These are phyloP conservation scores for Pichia californica DNA, from an alignment of 805 yeast genomes.

Conservation along the genomic window DNA sequence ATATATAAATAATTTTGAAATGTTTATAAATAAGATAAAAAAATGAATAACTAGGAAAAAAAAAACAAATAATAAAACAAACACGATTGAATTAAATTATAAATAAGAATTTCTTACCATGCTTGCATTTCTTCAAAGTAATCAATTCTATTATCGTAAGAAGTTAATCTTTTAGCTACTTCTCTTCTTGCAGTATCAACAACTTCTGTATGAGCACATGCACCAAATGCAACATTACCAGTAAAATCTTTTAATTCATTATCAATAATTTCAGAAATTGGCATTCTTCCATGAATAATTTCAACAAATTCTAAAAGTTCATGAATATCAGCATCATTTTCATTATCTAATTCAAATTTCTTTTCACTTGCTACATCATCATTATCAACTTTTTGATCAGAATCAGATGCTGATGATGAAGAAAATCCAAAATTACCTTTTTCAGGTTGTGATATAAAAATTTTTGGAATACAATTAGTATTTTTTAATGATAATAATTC, in stretches of 20 bases:
- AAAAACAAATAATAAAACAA: not conserved
- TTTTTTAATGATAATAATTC: constrained; percentile 34
- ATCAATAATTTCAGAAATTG: constrained; percentile 29
- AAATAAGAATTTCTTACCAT: constrained; percentile 20
- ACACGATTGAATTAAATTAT: not conserved
- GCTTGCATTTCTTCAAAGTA: constrained; percentile 32
- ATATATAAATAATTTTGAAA: no score
- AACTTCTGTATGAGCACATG: constrained; percentile 44
- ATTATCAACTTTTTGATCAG: not conserved
- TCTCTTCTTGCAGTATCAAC: constrained; percentile 27
- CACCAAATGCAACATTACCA: constrained; percentile 40
- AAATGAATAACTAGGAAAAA: no score
- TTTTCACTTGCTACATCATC: not conserved
- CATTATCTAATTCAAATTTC: not conserved
- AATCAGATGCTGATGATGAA: not conserved
- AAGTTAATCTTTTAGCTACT: constrained; percentile 16
- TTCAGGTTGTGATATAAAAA: constrained; percentile 36
- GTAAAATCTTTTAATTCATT: constrained; percentile 31
- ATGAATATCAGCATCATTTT: not conserved
- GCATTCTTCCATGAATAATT: constrained; percentile 41
- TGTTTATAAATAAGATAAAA: no score
- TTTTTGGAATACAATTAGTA: constrained; percentile 31
- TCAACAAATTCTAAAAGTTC: constrained; percentile 26
- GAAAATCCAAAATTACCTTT: not conserved
- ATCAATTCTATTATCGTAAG: constrained; percentile 18